A percentile compares a stretch with the other conserved stretches of the same genome.
phyloP scores from a whole-genome alignment of 352 stramenopile genomes.

The Pythium vanterpoolii region DNA sequence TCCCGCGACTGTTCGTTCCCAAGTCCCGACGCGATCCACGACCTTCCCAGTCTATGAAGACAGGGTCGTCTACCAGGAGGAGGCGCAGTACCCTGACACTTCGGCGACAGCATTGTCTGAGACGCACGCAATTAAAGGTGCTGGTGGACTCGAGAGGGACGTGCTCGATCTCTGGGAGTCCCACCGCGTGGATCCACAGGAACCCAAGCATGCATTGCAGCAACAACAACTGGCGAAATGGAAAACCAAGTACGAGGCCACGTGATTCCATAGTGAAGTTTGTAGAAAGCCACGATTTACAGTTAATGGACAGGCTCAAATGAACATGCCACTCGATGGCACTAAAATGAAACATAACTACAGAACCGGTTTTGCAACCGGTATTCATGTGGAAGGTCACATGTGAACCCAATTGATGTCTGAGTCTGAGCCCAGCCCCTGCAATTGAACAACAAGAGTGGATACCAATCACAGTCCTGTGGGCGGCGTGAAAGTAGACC shows the following conservation, averaged over 20 bases:
- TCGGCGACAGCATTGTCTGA: too few species aligned
- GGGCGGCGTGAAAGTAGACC: not conserved
- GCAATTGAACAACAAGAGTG: not conserved
- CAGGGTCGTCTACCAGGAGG: not conserved
- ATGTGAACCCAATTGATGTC: too few species aligned
- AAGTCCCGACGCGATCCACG: not conserved
- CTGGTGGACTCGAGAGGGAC: not conserved
- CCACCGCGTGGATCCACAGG: conserved; percentile 1
- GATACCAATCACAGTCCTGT: not conserved
- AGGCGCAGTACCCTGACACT: not conserved
- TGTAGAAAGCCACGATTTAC: too few species aligned
- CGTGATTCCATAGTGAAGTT: too few species aligned
- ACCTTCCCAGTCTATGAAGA: not conserved
- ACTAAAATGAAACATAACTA: too few species aligned
- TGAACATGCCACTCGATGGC: too few species aligned
- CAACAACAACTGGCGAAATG: conserved; percentile 19
- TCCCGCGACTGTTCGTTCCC: not conserved
- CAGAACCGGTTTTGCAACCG: too few species aligned
- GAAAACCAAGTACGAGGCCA: conserved; percentile 28
- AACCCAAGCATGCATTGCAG: conserved; percentile 1
- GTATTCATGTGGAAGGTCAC: too few species aligned
- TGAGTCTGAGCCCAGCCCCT: not conserved
- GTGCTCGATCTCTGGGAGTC: conserved; percentile 14
- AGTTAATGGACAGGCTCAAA: too few species aligned
- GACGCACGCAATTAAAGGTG: too few species aligned